Base-by-base conservation (phyloP, 352 stramenopile genomes). In the Peronospora belbahrii region DNA sequence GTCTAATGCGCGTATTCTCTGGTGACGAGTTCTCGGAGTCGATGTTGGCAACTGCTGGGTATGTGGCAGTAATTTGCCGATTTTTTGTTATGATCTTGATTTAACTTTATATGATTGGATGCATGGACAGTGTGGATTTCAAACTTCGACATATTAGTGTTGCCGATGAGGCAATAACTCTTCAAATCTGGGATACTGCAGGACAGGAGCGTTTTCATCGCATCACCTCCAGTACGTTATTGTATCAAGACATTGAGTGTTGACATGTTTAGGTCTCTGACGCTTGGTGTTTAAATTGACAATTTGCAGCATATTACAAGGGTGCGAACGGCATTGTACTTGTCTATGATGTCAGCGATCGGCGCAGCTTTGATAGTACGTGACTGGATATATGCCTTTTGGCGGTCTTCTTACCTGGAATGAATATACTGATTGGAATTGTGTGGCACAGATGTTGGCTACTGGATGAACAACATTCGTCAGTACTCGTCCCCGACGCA, bases 381-480 rank as follows among this genome's bases (percentile, higher is more conserved):
- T 83, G 35, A 32, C 28, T 38, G 17, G 32, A 53, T 49, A 48
- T 25, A 50, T 50, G 25, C 24, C n/a, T 14, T 42, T 19, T 10
- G 30, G 37, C 48, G 15, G 22, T n/a, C 11, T 15, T 39, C 3
- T 22, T 22, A 6, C 18, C 2, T 27, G 13, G 27, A 42, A 36
- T 35, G 38, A 52, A 23, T 33, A 35, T 51, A 53, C 41, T 59
- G 14, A 59, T 47, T 8, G n/a, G 32, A 42, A 34, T 24, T 34
- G 27, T 60, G 32, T 56, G 6, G 6, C 57, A 20, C 36, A 93
- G 81, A 96, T 38, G 87, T 97, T 37, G 86, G 80, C 53, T 97
- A 97, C 52, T 97, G 91, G 91, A 96, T 97, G 85, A 93, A 96
- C 52, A 97, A 97, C 54, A 97, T 97, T 46, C 81, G 89, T 10